phyloP scores from a whole-genome alignment of 768 basidiomycete genomes.

The Rhodosporidiobolus sp. region DNA sequence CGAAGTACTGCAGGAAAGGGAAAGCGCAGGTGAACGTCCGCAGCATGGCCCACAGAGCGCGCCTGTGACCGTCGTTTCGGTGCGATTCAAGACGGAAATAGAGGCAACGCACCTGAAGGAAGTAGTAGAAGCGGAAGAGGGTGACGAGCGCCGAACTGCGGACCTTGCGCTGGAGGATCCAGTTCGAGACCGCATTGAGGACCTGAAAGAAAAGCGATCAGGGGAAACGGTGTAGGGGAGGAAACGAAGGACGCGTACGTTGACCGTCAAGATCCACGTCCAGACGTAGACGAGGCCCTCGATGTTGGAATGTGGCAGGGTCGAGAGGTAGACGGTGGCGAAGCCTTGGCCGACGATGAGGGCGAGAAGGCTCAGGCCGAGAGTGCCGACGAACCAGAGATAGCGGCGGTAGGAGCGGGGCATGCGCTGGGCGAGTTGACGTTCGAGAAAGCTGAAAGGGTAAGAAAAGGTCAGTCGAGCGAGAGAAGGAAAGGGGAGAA shows the following conservation, averaged over 20 bases:
- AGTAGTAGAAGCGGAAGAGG: slow-evolving; percentile 47
- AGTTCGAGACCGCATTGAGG: slow-evolving; percentile 48
- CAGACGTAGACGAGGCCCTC: slow-evolving; percentile 53
- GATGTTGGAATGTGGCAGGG: slow-evolving; percentile 51
- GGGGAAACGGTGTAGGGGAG: too few species aligned
- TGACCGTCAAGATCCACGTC: slow-evolving; percentile 50
- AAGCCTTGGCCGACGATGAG: slow-evolving; percentile 54
- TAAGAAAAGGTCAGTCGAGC: background rate
- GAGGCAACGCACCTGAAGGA: too few species aligned
- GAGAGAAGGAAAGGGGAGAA: background rate
- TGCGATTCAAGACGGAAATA: too few species aligned
- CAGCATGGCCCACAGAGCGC: too few species aligned
- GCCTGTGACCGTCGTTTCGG: too few species aligned
- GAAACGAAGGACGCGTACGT: background rate
- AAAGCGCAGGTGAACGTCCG: too few species aligned
- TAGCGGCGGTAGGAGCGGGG: slow-evolving; percentile 52
- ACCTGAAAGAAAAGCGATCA: background rate
- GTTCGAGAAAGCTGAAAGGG: slow-evolving; percentile 50
- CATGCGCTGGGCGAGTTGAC: slow-evolving; percentile 47
- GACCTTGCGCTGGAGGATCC: slow-evolving; percentile 51
- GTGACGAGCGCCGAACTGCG: slow-evolving; percentile 51
- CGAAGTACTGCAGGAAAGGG: slow-evolving; percentile 22
- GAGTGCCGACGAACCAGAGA: slow-evolving; percentile 52
- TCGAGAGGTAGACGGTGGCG: slow-evolving; percentile 50
- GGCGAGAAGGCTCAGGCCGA: slow-evolving; percentile 50